Percentiles rank a stretch among this genome's conserved stretches.
phyloP scores from a whole-genome alignment of 2,329 filamentous ascomycete species.

The Samsoniella hepiali region DNA sequence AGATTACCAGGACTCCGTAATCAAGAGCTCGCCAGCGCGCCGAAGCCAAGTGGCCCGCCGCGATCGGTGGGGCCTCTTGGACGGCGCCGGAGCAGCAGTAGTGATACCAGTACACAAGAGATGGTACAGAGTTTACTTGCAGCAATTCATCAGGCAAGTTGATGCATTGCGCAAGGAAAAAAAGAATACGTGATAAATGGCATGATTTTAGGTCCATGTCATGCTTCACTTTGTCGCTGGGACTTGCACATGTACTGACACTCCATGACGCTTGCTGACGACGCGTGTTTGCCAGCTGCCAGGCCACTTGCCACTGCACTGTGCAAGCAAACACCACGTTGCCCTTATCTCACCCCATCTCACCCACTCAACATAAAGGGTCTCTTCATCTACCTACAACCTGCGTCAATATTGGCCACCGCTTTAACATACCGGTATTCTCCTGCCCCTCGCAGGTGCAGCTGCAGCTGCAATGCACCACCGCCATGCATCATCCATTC shows the following conservation, averaged over 20 bases:
- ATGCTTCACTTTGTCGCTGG: too few relatives aligned
- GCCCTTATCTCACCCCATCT: not conserved
- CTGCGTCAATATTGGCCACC: not conserved
- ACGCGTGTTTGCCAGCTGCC: not conserved
- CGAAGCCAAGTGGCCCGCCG: not conserved
- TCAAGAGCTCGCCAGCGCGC: not conserved
- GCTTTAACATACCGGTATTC: too few relatives aligned
- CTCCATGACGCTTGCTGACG: slow-evolving; percentile 4
- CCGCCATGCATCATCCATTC: not conserved
- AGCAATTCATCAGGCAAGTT: not conserved
- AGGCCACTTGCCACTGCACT: not conserved
- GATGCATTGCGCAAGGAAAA: not conserved
- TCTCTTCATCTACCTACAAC: not conserved
- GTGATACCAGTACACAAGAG: not conserved
- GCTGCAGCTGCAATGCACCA: not conserved
- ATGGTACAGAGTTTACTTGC: too few relatives aligned
- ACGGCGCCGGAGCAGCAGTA: not conserved
- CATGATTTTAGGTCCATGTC: too few relatives aligned
- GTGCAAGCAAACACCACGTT: not conserved
- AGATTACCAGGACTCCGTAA: too few relatives aligned
- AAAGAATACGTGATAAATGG: not conserved
- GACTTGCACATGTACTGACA: not conserved
- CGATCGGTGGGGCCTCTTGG: slow-evolving; percentile 13
- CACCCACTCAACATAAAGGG: not conserved
- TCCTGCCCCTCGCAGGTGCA: not conserved